A percentile compares a stretch with the other conserved stretches of the same genome.
Conservation (phyloP, 2,329 filamentous ascomycete species). For the Penicillium sp. region DNA sequence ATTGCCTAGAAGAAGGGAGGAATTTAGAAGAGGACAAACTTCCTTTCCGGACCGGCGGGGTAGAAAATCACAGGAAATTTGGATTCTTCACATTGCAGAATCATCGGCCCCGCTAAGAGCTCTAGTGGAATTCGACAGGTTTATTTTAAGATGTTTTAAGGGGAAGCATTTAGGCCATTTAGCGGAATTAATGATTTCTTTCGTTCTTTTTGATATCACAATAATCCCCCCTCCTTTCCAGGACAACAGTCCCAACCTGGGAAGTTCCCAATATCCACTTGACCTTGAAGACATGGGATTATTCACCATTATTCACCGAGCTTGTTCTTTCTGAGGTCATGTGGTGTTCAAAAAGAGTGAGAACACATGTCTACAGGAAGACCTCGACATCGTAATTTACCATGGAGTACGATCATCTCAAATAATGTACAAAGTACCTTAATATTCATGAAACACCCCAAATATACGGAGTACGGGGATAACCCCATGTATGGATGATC, state of each 20-base stretch:
- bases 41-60: slow-evolving; percentile 15
- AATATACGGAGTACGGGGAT: not conserved
- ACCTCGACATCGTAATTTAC: not conserved
- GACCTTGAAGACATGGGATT: not conserved
- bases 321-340: not conserved
- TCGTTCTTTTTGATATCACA: not conserved
- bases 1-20: not conserved
- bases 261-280: not conserved
- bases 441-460: not conserved
- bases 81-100: slow-evolving; percentile 22
- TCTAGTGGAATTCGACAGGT: slow-evolving; percentile 19
- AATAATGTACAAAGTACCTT: not conserved
- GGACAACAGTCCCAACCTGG: not conserved
- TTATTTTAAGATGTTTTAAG: slow-evolving; percentile 3
- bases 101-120: slow-evolving; percentile 17
- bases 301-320: slow-evolving; percentile 7
- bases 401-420: not conserved
- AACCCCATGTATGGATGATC: not conserved
- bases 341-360: not conserved
- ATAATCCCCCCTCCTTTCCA: not conserved
- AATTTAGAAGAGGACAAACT: slow-evolving; percentile 4
- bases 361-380: not conserved
- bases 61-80: slow-evolving; percentile 9
- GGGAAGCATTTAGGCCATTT: not conserved
- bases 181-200: not conserved